A percentile compares a stretch with the other conserved stretches of the same genome.
Conservation (phyloP, 495 filamentous ascomycete genomes). For the Evansstolkia leycettana region DNA sequence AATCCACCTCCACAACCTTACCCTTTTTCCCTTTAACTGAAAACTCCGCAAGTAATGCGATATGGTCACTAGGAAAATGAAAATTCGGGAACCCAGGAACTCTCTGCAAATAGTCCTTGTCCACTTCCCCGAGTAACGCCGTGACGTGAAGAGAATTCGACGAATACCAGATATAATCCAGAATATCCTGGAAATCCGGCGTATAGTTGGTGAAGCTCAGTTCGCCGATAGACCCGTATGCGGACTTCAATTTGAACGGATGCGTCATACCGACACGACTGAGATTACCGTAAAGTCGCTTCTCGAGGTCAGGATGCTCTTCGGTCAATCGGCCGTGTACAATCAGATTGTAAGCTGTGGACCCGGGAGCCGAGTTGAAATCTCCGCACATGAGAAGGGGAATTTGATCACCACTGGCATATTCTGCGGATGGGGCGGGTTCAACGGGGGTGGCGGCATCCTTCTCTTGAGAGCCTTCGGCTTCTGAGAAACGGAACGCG, state of each 20-base stretch:
- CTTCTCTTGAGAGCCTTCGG: slow-evolving; percentile 39
- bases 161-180: slow-evolving; percentile 97
- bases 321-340: slow-evolving; percentile 58
- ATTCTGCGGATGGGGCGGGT: slow-evolving; percentile 60
- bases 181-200: slow-evolving; percentile 74
- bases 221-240: slow-evolving; percentile 68
- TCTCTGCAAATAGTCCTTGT: slow-evolving; percentile 75
- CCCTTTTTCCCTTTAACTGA: slow-evolving; percentile 82
- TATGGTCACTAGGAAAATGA: slow-evolving; percentile 94
- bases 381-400: slow-evolving; percentile 88
- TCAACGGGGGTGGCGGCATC: slow-evolving; percentile 37
- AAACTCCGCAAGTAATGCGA: slow-evolving; percentile 87
- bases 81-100: slow-evolving; percentile 95
- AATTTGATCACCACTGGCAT: slow-evolving; percentile 72
- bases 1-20: slow-evolving; percentile 55
- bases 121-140: slow-evolving; percentile 78
- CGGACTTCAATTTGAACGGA: slow-evolving; percentile 84
- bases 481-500: slow-evolving; percentile 50
- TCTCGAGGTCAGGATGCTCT: slow-evolving; percentile 63
- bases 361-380: slow-evolving; percentile 80
- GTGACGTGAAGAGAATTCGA: slow-evolving; percentile 83
- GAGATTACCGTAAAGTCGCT: slow-evolving; percentile 75
- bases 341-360: slow-evolving; percentile 80
- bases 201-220: slow-evolving; percentile 94
- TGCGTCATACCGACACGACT: slow-evolving; percentile 84